Percentiles rank a stretch among this genome's conserved stretches.
Conservation (phyloP, 1,284 basidiomycete species). For the Austroboletus olivaceoglutinosus region DNA sequence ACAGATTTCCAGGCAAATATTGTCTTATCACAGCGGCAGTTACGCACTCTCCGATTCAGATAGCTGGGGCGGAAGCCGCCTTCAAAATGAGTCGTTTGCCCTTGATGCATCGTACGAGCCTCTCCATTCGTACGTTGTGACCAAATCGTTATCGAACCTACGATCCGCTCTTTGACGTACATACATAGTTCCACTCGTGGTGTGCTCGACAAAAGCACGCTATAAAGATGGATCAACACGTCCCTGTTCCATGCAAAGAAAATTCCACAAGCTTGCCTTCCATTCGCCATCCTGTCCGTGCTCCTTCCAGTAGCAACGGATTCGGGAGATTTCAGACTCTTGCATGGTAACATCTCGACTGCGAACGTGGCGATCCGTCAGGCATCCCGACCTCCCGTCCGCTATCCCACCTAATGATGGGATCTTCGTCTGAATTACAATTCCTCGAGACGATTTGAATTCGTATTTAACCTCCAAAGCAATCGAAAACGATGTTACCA, state of each 20-base stretch:
- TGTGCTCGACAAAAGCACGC: conserved; percentile 18
- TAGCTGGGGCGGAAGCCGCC: no score
- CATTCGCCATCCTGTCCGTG: conserved; percentile 3
- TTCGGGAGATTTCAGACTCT: conserved; percentile 10
- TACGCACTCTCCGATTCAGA: conserved; percentile 16
- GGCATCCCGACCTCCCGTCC: conserved; percentile 8
- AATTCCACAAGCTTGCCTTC: conserved; percentile 9
- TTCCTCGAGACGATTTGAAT: no score
- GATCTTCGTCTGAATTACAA: no score
- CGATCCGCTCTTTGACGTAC: conserved; percentile 9
- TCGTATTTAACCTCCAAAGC: no score
- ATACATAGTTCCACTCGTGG: conserved; percentile 5
- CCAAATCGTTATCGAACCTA: conserved; percentile 19
- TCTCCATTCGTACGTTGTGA: conserved; percentile 12
- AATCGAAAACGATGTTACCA: no score
- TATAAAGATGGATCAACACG: neutral
- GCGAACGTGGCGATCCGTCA: neutral
- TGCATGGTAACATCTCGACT: neutral
- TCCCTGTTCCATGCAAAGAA: neutral
- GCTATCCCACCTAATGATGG: conserved; percentile 1
- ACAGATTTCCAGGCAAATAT: no score
- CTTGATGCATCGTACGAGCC: conserved; percentile 7
- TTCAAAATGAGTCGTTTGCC: no score
- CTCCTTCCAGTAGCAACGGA: conserved; percentile 9
- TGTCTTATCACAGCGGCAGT: no score